Evolutionary conservation across 805 yeast genomes (phyloP).

Genomic region (Suhomyces sp.): DNA sequence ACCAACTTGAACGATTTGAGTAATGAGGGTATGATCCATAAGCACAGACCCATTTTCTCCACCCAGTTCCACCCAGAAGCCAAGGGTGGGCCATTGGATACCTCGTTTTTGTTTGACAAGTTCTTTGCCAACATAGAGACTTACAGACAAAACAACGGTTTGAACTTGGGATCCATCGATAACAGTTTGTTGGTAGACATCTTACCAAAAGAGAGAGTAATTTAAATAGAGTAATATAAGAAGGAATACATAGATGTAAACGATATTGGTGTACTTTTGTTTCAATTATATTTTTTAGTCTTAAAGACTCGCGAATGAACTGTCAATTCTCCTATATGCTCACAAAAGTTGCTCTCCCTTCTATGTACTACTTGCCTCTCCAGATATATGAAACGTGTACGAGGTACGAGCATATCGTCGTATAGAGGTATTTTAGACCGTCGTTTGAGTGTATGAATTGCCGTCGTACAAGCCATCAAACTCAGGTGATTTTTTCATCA

Average conservation of each 20-base stretch:
- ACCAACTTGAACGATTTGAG: conserved; percentile 92
- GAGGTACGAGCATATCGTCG: background rate
- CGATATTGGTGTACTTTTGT: too few species aligned
- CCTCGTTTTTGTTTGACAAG: conserved; percentile 86
- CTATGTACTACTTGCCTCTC: background rate
- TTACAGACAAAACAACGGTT: conserved; percentile 42
- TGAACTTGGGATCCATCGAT: conserved; percentile 43
- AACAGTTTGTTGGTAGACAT: conserved; percentile 56
- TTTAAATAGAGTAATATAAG: conserved; percentile 20
- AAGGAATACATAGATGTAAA: background rate
- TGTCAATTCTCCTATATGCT: too few species aligned
- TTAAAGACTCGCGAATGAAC: too few species aligned
- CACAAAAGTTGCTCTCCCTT: too few species aligned
- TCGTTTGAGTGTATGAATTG: background rate
- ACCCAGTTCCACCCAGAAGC: conserved; percentile 99
- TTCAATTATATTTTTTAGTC: too few species aligned
- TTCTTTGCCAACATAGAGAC: conserved; percentile 68
- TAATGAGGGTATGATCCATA: conserved; percentile 96
- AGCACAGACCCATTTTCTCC: conserved; percentile 82
- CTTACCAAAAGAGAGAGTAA: conserved; percentile 63
- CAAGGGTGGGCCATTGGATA: conserved; percentile 97
- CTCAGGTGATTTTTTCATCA: conserved; percentile 1
- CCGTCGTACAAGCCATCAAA: background rate
- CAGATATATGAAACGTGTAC: background rate
- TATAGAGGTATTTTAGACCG: background rate